Conservation (phyloP, 2,329 filamentous ascomycete species). For the Colletotrichum musicola region DNA sequence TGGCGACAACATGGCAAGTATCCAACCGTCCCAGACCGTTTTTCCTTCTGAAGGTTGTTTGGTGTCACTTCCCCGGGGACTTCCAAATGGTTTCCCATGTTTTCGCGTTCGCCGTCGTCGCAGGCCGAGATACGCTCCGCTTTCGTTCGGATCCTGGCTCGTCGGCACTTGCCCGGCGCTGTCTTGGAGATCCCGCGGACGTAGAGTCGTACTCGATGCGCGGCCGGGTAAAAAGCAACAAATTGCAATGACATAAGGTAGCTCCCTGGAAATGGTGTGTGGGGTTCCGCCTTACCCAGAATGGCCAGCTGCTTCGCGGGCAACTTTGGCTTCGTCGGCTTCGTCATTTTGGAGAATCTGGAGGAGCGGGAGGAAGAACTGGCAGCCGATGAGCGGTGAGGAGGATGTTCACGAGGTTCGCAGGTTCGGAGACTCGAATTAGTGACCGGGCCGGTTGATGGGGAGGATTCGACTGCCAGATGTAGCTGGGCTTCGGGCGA, state of each 20-base stretch:
- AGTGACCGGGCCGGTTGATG: neutral
- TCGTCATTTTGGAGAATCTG: slow-evolving; percentile 39
- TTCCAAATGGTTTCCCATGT: neutral
- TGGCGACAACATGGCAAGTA: slow-evolving; percentile 13
- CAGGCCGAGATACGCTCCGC: neutral
- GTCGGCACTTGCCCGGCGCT: slow-evolving; percentile 34
- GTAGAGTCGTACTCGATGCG: slow-evolving; percentile 3
- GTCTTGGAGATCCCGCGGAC: neutral
- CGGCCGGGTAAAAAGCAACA: slow-evolving; percentile 10
- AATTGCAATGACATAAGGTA: slow-evolving; percentile 20
- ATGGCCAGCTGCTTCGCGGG: slow-evolving; percentile 83
- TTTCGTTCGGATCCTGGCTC: neutral
- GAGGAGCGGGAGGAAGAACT: neutral
- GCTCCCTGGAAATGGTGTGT: slow-evolving; percentile 26
- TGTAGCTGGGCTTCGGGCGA: neutral
- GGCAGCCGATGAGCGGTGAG: neutral
- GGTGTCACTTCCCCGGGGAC: neutral
- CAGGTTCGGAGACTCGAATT: neutral
- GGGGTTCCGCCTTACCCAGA: slow-evolving; percentile 69
- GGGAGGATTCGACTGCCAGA: neutral
- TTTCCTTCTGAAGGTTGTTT: neutral
- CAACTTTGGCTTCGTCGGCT: slow-evolving; percentile 68
- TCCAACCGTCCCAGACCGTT: slow-evolving; percentile 4
- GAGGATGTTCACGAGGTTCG: slow-evolving; percentile 1
- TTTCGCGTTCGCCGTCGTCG: neutral